A percentile compares a stretch with the other conserved stretches of the same genome.
phyloP scores from a whole-genome alignment of 768 basidiomycete genomes.

The Lactarius akahatsu region DNA sequence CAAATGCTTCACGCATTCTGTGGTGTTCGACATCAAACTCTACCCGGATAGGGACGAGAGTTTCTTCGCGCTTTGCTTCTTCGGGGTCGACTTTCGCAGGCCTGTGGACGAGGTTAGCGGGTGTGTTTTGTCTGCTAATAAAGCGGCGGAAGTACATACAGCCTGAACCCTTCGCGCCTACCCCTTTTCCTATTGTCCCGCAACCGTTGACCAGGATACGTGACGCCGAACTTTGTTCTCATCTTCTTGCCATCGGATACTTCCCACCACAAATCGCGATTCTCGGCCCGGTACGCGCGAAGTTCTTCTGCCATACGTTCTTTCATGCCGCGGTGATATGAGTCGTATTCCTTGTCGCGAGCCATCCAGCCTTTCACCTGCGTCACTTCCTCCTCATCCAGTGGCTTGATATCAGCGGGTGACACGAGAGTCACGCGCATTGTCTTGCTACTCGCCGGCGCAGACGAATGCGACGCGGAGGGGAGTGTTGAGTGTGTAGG shows the following conservation, averaged over 20 bases:
- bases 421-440: conserved; percentile 66
- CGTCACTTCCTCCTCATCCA: conserved; percentile 51
- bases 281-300: conserved; percentile 43
- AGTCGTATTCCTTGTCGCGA: conserved; percentile 59
- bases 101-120: conserved; percentile 37
- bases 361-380: conserved; percentile 63
- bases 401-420: conserved; percentile 48
- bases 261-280: conserved; percentile 61
- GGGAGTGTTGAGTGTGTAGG: conserved; percentile 42
- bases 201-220: conserved; percentile 50
- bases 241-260: conserved; percentile 50
- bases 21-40: conserved; percentile 95
- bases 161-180: conserved; percentile 65
- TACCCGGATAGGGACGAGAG: conserved; percentile 90
- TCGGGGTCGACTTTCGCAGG: conserved; percentile 58
- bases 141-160: conserved; percentile 55
- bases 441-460: conserved; percentile 52
- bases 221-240: conserved; percentile 47
- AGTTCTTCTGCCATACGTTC: conserved; percentile 53
- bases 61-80: conserved; percentile 65
- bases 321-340: conserved; percentile 48
- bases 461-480: conserved; percentile 43
- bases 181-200: conserved; percentile 50
- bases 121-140: conserved; percentile 2
- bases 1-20: conserved; percentile 92